phyloP scores from a whole-genome alignment of 2,329 filamentous ascomycete genomes.

The Aspergillus sp. region DNA sequence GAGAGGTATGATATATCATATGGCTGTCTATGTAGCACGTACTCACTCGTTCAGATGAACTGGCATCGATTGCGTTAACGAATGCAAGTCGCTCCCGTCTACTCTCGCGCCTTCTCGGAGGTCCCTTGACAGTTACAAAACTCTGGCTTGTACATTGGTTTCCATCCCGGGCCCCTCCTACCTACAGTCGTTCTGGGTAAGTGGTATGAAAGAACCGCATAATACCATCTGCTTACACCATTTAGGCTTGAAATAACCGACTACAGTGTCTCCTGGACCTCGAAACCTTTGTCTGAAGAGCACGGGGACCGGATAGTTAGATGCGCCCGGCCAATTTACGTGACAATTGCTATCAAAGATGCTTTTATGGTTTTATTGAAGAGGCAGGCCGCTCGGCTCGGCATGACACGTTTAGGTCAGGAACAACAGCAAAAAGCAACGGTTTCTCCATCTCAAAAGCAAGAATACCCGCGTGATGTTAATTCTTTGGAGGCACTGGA shows the following conservation, averaged over 20 bases:
- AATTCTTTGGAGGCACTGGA: slow-evolving; percentile 17
- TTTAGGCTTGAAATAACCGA: slow-evolving; percentile 29
- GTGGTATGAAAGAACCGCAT: slow-evolving; percentile 16
- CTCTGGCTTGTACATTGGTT: slow-evolving; percentile 64
- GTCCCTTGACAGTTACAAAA: slow-evolving; percentile 50
- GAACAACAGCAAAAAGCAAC: slow-evolving; percentile 14
- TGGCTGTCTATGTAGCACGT: slow-evolving; percentile 4
- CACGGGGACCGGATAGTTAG: slow-evolving; percentile 30
- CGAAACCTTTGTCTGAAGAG: slow-evolving; percentile 28
- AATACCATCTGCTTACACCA: slow-evolving; percentile 9
- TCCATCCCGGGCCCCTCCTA: slow-evolving; percentile 59
- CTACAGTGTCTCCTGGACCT: slow-evolving; percentile 27
- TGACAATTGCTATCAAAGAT: slow-evolving; percentile 34
- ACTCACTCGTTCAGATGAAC: slow-evolving; percentile 41
- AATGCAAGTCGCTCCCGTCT: slow-evolving; percentile 46
- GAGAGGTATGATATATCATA: slow-evolving; percentile 35
- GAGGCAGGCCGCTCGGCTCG: slow-evolving; percentile 28
- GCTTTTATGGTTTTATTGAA: slow-evolving; percentile 31
- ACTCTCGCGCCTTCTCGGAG: slow-evolving; percentile 49
- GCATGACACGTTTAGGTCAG: slow-evolving; percentile 10
- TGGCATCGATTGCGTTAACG: slow-evolving; percentile 45
- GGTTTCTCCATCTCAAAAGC: slow-evolving; percentile 12
- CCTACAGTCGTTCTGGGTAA: slow-evolving; percentile 61
- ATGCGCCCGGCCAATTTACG: slow-evolving; percentile 31
- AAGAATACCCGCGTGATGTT: slow-evolving; percentile 13